Base-by-base conservation (phyloP, 371 early-diverging fungal species). In the Mucor ambiguus region DNA sequence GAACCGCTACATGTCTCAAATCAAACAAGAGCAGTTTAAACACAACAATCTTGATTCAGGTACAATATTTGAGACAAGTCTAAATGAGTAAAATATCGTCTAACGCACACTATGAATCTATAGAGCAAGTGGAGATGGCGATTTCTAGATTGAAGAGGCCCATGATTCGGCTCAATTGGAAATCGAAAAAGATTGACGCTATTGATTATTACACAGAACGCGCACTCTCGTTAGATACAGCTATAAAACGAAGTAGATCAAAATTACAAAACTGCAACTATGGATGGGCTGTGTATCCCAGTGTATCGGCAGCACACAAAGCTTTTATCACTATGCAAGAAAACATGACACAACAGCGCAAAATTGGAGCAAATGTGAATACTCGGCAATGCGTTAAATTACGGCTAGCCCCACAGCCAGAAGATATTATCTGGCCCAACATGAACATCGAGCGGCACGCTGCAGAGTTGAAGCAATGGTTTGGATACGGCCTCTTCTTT, bases 351-450 rank as follows among this genome's bases (percentile, higher is more conserved):
- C n/a, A 26, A 46, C 38, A 26, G 18, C 22, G 6, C 10, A 49
- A 33, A 18, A n/a, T 3, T 7, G 12, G 49, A 46, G 5, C 20
- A 16, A 60, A 29, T 14, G 2, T 28, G 6, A 18, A 28, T 28
- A 29, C 26, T 0, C 28, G 5, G 18, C 14, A 54, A 14, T 54
- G 54, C 7, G 18, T 54, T 7, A 16, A 18, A 29, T 54, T 85
- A 4, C 76, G 78, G 43, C 60, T 87, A 24, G 84, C 88, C 20
- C 94, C 94, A 22, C 80, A 86, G 14, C 89, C 92, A 55, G 83
- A 87, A 49, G 91, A 93, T 73, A 84, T 94, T 30, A 80, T 92
- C 49, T 94, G 94, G 94, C 77, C 83, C 38, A 93, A 92, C 63
- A 81, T 89, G 54, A 83, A 87, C 54, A 79, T 91, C 61, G 73